Conservation (phyloP, 1,284 basidiomycete species). For the Chalciporus sp. region DNA sequence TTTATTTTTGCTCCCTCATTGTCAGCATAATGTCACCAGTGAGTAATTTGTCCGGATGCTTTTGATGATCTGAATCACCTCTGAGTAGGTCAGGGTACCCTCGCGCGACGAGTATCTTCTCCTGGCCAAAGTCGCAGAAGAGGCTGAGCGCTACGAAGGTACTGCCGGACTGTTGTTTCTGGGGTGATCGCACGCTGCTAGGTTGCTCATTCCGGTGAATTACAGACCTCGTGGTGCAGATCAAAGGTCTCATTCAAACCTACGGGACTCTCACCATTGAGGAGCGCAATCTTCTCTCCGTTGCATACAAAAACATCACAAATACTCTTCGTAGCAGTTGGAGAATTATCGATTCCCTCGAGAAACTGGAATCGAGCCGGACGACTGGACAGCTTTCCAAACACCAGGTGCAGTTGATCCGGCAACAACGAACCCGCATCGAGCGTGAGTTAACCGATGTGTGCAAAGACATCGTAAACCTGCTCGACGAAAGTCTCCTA, state of each 20-base stretch:
- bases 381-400: conserved; percentile 28
- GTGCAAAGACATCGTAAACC: conserved; percentile 59
- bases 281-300: conserved; percentile 68
- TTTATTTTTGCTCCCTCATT: conserved; percentile 14
- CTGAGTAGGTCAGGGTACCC: conserved; percentile 30
- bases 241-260: conserved; percentile 55
- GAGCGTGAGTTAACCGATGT: conserved; percentile 56
- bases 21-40: conserved; percentile 35
- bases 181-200: neutral
- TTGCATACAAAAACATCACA: conserved; percentile 72
- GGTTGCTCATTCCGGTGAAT: conserved; percentile 15
- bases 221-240: conserved; percentile 59
- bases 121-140: conserved; percentile 67
- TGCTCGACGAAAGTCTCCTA: conserved; percentile 56
- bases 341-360: conserved; percentile 59
- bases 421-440: conserved; percentile 53
- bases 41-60: conserved; percentile 14
- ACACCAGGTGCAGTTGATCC: conserved; percentile 51
- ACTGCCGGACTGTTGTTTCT: conserved; percentile 2
- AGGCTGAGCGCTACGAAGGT: conserved; percentile 71
- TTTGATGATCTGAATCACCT: conserved; percentile 3
- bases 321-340: conserved; percentile 63
- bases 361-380: conserved; percentile 48
- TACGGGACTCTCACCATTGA: conserved; percentile 57
- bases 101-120: conserved; percentile 46